Conservation (phyloP, 1,139 yeast species). For the Debaryomyces coudertii region DNA sequence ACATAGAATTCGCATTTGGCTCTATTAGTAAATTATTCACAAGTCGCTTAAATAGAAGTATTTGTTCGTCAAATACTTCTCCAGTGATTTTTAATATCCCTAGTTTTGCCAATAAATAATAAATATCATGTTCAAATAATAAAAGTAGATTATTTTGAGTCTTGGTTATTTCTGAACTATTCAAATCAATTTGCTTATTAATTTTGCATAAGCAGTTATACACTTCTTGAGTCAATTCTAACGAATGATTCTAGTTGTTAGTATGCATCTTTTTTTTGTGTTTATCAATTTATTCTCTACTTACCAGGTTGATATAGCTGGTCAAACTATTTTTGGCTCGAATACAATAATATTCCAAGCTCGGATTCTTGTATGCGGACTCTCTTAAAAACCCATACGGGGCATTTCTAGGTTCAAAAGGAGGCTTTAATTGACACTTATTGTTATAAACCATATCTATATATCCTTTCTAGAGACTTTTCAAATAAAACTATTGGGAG, state of each 20-base stretch:
- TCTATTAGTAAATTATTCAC: conserved; percentile 12
- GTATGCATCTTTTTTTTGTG: background rate
- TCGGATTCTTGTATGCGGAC: conserved; percentile 7
- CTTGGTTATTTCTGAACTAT: background rate
- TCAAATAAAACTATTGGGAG: background rate
- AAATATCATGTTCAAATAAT: conserved; percentile 11
- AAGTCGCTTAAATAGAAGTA: conserved; percentile 17
- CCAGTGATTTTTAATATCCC: conserved; percentile 10
- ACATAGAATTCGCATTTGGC: conserved; percentile 1
- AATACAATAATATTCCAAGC: conserved; percentile 14
- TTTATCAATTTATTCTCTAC: background rate
- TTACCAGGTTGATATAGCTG: conserved; percentile 7
- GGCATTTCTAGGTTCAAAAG: background rate
- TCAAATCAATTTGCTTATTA: conserved; percentile 12
- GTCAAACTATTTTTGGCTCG: conserved; percentile 10
- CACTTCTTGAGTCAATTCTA: background rate
- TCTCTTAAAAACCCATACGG: background rate
- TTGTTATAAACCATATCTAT: background rate
- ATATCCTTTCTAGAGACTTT: background rate
- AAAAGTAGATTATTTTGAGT: conserved; percentile 5
- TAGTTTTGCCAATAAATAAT: conserved; percentile 14
- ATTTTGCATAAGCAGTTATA: conserved; percentile 9
- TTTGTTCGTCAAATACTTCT: conserved; percentile 17
- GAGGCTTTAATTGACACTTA: background rate
- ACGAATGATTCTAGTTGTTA: conserved; percentile 5